A percentile compares a stretch with the other conserved stretches of the same genome.
Evolutionary conservation across 306 rosid genomes (phyloP).

Genomic region (Hippophae gyantsensis): DNA sequence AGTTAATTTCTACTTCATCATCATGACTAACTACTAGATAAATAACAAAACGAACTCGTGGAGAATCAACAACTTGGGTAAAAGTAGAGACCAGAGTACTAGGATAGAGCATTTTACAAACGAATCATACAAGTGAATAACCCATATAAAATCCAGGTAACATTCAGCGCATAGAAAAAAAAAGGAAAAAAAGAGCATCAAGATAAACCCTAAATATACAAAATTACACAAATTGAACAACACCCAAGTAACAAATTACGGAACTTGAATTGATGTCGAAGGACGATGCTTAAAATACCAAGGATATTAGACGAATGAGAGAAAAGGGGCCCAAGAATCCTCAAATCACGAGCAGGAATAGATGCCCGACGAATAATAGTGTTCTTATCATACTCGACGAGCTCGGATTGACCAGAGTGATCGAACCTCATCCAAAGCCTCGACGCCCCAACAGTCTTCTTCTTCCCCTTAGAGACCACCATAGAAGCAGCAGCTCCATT

Average conservation of each 20-base stretch:
- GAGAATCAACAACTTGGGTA: not conserved
- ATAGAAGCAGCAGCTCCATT: slow-evolving; percentile 11
- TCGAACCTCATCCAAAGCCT: slow-evolving; percentile 88
- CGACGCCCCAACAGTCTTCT: slow-evolving; percentile 62
- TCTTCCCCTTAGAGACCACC: slow-evolving; percentile 49
- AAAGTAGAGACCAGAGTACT: not conserved
- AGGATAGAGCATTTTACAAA: not conserved
- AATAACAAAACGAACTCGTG: not conserved
- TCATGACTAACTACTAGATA: slow-evolving; percentile 1
- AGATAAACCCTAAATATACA: not conserved
- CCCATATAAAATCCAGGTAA: not conserved
- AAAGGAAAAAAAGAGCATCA: not conserved
- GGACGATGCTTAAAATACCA: slow-evolving; percentile 31
- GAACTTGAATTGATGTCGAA: not conserved
- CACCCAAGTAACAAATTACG: too few relatives aligned
- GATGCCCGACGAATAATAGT: slow-evolving; percentile 65
- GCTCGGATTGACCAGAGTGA: slow-evolving; percentile 64
- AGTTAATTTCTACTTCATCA: not conserved
- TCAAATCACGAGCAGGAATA: slow-evolving; percentile 79
- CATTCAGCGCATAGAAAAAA: not conserved
- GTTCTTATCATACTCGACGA: slow-evolving; percentile 72
- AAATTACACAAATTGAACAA: not conserved
- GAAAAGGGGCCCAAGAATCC: slow-evolving; percentile 89
- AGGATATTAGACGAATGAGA: slow-evolving; percentile 89
- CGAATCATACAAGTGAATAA: not conserved